Evolutionary conservation across 306 rosid genomes (phyloP).

Genomic region (Sesbania bispinosa): DNA sequence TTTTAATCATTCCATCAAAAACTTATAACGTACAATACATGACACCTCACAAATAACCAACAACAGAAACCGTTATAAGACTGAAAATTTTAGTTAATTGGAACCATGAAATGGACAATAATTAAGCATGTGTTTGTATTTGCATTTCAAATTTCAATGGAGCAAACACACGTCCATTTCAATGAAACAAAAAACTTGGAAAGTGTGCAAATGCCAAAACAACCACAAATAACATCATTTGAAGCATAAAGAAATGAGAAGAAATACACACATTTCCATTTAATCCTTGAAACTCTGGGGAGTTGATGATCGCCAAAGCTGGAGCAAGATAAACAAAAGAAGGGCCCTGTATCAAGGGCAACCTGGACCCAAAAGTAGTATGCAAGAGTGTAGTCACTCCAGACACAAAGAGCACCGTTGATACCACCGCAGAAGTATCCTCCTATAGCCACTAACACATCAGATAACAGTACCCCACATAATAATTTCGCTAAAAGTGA

Average conservation of each 20-base stretch:
- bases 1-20: not conserved
- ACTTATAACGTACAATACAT: not conserved
- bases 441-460: slow-evolving; percentile 71
- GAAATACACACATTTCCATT: slow-evolving; percentile 68
- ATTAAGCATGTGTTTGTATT: too few relatives aligned
- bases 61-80: not conserved
- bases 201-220: too few relatives aligned
- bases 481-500: not conserved
- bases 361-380: slow-evolving; percentile 79
- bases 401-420: slow-evolving; percentile 85
- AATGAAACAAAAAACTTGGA: too few relatives aligned
- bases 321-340: slow-evolving; percentile 96
- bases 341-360: slow-evolving; percentile 95
- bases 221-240: not conserved
- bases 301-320: slow-evolving; percentile 77
- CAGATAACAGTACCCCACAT: slow-evolving; percentile 41
- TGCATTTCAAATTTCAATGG: slow-evolving; percentile 4
- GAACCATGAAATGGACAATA: not conserved
- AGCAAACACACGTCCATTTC: slow-evolving; percentile 29
- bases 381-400: slow-evolving; percentile 91
- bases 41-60: not conserved
- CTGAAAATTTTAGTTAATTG: not conserved
- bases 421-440: slow-evolving; percentile 77
- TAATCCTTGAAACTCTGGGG: slow-evolving; percentile 82
- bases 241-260: slow-evolving; percentile 16